Conservation (phyloP, 2,329 filamentous ascomycete genomes). For the Mariannaea elegans region DNA sequence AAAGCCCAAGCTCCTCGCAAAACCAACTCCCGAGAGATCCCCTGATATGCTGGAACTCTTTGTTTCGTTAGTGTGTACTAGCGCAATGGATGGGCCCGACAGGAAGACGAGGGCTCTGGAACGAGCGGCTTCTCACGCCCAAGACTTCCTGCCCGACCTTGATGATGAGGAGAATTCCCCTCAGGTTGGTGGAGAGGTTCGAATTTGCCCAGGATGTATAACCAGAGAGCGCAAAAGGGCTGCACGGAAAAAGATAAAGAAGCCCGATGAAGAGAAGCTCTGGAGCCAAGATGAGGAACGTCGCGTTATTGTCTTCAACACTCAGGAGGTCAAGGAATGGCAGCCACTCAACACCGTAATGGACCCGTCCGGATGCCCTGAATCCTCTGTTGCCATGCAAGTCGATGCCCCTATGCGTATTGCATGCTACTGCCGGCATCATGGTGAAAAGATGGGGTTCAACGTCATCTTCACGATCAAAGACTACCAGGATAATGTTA, state of each 20-base stretch:
- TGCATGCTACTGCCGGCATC: conserved; percentile 95
- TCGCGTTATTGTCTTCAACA: conserved; percentile 91
- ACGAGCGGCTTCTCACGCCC: conserved; percentile 55
- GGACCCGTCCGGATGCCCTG: conserved; percentile 52
- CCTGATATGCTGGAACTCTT: conserved; percentile 82
- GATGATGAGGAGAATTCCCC: conserved; percentile 75
- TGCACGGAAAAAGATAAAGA: conserved; percentile 91
- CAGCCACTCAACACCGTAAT: conserved; percentile 66
- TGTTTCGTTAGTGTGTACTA: conserved; percentile 88
- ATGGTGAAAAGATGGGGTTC: conserved; percentile 92
- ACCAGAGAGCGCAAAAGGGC: conserved; percentile 90
- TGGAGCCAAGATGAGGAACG: conserved; percentile 84
- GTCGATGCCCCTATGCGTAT: conserved; percentile 94
- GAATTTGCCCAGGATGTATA: conserved; percentile 92
- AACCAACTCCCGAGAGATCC: conserved; percentile 70
- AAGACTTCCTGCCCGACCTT: conserved; percentile 46
- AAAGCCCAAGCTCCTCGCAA: conserved; percentile 89
- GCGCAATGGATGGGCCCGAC: conserved; percentile 81
- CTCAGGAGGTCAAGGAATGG: conserved; percentile 87
- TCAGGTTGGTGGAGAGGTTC: conserved; percentile 90
- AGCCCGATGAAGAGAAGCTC: conserved; percentile 88
- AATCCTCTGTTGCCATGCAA: conserved; percentile 72
- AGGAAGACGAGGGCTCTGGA: conserved; percentile 74
- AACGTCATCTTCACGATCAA: conserved; percentile 94
- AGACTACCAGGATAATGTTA: conserved; percentile 76